Conservation (phyloP, 305 asterid genomes). For the Ilex paraguariensis region DNA sequence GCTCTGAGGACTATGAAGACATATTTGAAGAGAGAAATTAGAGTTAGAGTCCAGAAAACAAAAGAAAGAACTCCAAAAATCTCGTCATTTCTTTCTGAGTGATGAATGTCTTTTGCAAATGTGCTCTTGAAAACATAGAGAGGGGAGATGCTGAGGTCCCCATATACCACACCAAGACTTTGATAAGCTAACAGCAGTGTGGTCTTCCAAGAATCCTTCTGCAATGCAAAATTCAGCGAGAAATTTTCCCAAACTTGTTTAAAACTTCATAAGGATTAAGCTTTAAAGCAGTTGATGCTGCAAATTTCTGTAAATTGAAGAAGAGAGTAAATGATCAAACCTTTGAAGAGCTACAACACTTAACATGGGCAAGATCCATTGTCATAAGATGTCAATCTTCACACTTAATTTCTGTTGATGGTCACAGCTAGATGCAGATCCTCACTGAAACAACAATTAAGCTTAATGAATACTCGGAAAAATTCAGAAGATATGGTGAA, state of each 20-base stretch:
- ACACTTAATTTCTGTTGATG: neutral
- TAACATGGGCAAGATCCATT: neutral
- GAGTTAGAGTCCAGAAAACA: slow-evolving; percentile 9
- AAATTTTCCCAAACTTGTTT: neutral
- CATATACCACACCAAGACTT: slow-evolving; percentile 22
- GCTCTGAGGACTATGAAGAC: slow-evolving; percentile 17
- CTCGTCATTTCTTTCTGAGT: slow-evolving; percentile 16
- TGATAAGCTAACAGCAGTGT: slow-evolving; percentile 15
- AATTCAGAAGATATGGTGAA: too few relatives aligned
- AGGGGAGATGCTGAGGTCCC: slow-evolving; percentile 17
- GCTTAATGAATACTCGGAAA: neutral
- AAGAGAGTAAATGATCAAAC: neutral
- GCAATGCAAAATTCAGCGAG: neutral
- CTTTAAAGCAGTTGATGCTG: neutral
- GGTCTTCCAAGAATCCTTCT: slow-evolving; percentile 20
- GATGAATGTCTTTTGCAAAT: slow-evolving; percentile 15
- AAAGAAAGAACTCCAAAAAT: slow-evolving; percentile 17
- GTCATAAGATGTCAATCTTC: neutral
- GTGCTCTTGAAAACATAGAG: slow-evolving; percentile 17
- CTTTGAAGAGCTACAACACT: neutral
- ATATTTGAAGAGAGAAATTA: slow-evolving; percentile 10
- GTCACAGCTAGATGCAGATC: neutral
- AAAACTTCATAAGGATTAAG: neutral
- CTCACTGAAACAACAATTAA: neutral
- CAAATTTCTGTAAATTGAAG: neutral